Evolutionary conservation across 148 eudicot species (phyloP).

Genomic region (Camellia sinensis): DNA sequence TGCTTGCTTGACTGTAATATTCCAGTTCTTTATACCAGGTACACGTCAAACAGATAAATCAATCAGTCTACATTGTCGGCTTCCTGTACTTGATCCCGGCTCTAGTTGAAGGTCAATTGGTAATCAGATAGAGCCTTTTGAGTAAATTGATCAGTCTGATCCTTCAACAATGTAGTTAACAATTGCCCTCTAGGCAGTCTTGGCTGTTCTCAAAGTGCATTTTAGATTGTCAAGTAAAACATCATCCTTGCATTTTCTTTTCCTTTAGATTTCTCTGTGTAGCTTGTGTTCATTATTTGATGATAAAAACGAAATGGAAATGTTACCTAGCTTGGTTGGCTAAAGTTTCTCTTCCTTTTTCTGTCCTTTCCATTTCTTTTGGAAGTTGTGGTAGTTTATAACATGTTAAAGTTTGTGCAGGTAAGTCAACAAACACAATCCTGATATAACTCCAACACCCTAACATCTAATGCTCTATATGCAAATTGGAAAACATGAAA

Average conservation of each 20-base stretch:
- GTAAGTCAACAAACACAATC: background rate
- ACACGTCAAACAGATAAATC: conserved; percentile 78
- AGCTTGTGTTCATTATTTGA: background rate
- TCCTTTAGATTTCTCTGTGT: background rate
- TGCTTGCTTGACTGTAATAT: conserved; percentile 76
- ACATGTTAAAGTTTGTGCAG: background rate
- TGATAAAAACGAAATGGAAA: background rate
- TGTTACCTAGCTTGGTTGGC: background rate
- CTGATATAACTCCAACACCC: background rate
- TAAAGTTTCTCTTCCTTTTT: too few species aligned
- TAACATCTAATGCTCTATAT: background rate
- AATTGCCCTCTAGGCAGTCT: background rate
- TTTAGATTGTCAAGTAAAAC: conserved; percentile 3
- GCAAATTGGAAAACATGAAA: background rate
- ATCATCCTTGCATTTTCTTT: background rate
- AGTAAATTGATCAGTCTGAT: background rate
- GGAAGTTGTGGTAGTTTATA: background rate
- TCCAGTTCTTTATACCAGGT: conserved; percentile 86
- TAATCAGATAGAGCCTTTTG: background rate
- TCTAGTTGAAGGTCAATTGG: conserved; percentile 27
- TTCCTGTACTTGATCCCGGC: conserved; percentile 86
- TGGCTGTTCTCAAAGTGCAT: conserved; percentile 8
- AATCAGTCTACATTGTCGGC: conserved; percentile 83
- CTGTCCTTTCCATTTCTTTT: background rate
- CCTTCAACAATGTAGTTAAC: background rate